Evolutionary conservation across 257 asterid species (phyloP), one percentile per base, ranked within the genome.

Genomic region (Petunia axillaris): DNA sequence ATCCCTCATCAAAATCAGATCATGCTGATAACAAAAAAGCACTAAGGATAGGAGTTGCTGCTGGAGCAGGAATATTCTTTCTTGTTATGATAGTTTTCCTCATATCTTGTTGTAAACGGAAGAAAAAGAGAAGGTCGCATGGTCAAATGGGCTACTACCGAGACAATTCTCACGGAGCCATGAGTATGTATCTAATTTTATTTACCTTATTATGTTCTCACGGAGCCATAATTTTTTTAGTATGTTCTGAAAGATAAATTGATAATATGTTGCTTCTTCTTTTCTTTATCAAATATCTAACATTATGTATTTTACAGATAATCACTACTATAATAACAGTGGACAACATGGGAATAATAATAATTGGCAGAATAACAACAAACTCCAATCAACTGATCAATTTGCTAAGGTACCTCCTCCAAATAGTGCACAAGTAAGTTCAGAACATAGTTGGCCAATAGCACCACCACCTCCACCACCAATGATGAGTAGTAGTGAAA

Each of bases 401-500:
- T 74, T 82, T n/a, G 75, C 84, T 50, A 89, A 87, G 75, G 85
- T 90, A 81, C 96, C 90, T 0, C 91, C 83, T 1, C 90, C 86
- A 0, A 78, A 68, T 5, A 94, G 95, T 74, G 86, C 79, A 4
- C 88, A 71, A 2, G 87, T 91, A 65, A 94, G 97, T 77, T 89
- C 96, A 0, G 98, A 94, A 36, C 86, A 86, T 15, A 78, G 89
- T 1, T 91, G 98, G 98, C 84, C 89, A 36, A 78, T 85, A 3
- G 87, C 81, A 16, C 96, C 97, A 0, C 98, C 98, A 1, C 98
- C 98, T 0, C 98, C 97, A 0, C 98, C 93, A 0, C 95, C 97
- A 11, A 85, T 88, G 91, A 64, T 85, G 90, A 81, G 71, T 79
- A 92, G 97, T 80, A 84, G 90, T 79, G 95, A 92, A 15, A 25